These are phyloP conservation scores for Globisporangium yorkense DNA, from an alignment of 352 stramenopile genomes.

Conservation along the genomic window DNA sequence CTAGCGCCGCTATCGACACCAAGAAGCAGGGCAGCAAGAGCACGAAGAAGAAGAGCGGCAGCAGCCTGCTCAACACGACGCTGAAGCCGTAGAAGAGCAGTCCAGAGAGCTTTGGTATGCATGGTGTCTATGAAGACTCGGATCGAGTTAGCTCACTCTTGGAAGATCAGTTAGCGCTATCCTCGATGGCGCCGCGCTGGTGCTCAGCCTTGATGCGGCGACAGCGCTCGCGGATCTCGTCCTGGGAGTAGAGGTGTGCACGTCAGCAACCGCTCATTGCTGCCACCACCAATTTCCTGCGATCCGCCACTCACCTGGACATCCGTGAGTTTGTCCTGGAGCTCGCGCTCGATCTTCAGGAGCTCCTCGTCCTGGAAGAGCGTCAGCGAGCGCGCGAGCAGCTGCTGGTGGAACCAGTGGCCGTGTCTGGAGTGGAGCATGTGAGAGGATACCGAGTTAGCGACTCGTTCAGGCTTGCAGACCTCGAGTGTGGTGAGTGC, in stretches of 20 bases:
- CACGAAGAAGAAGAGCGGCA: conserved; percentile 4
- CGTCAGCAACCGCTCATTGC: neutral
- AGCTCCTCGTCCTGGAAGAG: conserved; percentile 44
- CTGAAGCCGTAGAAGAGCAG: conserved; percentile 5
- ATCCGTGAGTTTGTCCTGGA: conserved; percentile 43
- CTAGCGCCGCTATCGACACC: neutral
- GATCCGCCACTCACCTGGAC: conserved; percentile 17
- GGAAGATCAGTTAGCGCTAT: neutral
- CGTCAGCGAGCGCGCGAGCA: conserved; percentile 43
- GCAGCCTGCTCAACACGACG: conserved; percentile 12
- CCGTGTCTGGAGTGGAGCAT: conserved; percentile 27
- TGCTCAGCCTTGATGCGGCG: conserved; percentile 4
- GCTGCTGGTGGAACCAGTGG: conserved; percentile 59
- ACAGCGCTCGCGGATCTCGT: conserved; percentile 22
- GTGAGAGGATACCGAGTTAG: neutral
- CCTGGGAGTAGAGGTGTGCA: conserved; percentile 3
- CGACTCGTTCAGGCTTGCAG: neutral
- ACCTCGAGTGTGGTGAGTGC: neutral
- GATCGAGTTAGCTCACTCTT: neutral
- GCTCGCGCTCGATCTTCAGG: conserved; percentile 34
- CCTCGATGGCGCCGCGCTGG: conserved; percentile 6
- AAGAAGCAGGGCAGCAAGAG: conserved; percentile 4
- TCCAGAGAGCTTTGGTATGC: neutral
- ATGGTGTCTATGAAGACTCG: neutral
- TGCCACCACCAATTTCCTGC: too few species aligned